Percentiles rank a stretch among this genome's conserved stretches.
Conservation (phyloP, 1,139 yeast genomes). For the Suhomyces terraborum region DNA sequence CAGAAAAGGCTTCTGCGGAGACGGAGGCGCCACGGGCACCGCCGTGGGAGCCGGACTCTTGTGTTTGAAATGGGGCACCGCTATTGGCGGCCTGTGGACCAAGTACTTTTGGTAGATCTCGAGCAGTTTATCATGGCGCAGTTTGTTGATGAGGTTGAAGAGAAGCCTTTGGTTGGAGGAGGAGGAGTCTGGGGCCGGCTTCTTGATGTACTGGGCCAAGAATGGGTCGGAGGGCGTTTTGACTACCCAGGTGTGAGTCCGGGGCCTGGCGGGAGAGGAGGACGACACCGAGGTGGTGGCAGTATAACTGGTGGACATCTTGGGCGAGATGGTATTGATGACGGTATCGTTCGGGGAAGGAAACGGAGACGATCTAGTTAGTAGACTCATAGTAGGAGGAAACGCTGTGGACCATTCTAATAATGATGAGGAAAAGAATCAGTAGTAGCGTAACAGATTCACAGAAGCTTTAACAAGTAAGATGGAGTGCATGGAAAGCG, state of each 20-base stretch:
- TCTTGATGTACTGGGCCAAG: slow-evolving; percentile 32
- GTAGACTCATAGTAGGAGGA: slow-evolving; percentile 12
- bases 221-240: slow-evolving; percentile 25
- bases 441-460: slow-evolving; percentile 2
- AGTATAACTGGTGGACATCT: slow-evolving; percentile 12
- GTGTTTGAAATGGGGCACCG: slow-evolving; percentile 6
- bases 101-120: slow-evolving; percentile 34
- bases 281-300: not conserved
- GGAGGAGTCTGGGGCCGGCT: slow-evolving; percentile 21
- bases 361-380: slow-evolving; percentile 16
- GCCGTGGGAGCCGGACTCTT: slow-evolving; percentile 4
- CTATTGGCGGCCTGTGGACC: slow-evolving; percentile 11
- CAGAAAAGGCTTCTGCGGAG: slow-evolving; percentile 1
- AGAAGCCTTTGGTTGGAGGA: slow-evolving; percentile 27
- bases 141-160: slow-evolving; percentile 26
- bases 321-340: slow-evolving; percentile 16
- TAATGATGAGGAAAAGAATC: not conserved
- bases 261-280: not conserved
- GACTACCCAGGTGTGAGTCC: slow-evolving; percentile 4
- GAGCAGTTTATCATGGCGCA: slow-evolving; percentile 27
- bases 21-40: not conserved
- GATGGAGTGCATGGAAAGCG: not conserved
- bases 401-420: slow-evolving; percentile 3
- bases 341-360: slow-evolving; percentile 17
- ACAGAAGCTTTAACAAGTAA: not conserved